Evolutionary conservation across 2,329 filamentous ascomycete species (phyloP).

Genomic region (Sarocladiaceae sp.): DNA sequence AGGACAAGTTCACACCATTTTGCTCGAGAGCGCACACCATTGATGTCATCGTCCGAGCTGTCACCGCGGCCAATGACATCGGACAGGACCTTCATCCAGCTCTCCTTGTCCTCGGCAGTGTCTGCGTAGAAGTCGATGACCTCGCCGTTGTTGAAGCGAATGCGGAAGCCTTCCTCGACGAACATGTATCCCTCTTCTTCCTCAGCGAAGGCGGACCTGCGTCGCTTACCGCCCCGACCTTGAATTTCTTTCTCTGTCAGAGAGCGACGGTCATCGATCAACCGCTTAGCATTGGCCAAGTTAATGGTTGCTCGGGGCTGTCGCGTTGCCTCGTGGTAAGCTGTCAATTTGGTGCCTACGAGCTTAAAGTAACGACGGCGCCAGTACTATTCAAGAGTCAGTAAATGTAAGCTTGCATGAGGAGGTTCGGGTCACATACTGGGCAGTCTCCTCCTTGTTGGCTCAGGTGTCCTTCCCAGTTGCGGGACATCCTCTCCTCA

Average conservation of each 20-base stretch:
- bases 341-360: constrained; percentile 83
- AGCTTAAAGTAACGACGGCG: constrained; percentile 96
- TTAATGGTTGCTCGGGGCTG: constrained; percentile 98
- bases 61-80: constrained; percentile 62
- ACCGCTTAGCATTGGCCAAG: constrained; percentile 81
- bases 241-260: constrained; percentile 80
- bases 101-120: constrained; percentile 79
- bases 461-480: constrained; percentile 85
- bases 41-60: constrained; percentile 42
- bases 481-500: constrained; percentile 71
- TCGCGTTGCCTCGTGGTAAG: constrained; percentile 91
- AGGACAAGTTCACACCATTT: constrained; percentile 68
- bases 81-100: constrained; percentile 85
- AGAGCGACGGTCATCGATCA: constrained; percentile 87
- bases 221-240: constrained; percentile 71
- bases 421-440: constrained; percentile 54
- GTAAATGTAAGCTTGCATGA: constrained; percentile 15
- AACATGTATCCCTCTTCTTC: constrained; percentile 99
- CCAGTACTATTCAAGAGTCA: constrained; percentile 71
- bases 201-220: constrained; percentile 93
- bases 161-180: constrained; percentile 97
- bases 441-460: constrained; percentile 98
- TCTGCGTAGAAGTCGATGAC: constrained; percentile 99
- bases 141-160: constrained; percentile 97
- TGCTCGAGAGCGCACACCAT: constrained; percentile 39